These are phyloP conservation scores for Zymoseptoria tritici DNA, from an alignment of 2,329 filamentous ascomycete species.

Conservation along the genomic window DNA sequence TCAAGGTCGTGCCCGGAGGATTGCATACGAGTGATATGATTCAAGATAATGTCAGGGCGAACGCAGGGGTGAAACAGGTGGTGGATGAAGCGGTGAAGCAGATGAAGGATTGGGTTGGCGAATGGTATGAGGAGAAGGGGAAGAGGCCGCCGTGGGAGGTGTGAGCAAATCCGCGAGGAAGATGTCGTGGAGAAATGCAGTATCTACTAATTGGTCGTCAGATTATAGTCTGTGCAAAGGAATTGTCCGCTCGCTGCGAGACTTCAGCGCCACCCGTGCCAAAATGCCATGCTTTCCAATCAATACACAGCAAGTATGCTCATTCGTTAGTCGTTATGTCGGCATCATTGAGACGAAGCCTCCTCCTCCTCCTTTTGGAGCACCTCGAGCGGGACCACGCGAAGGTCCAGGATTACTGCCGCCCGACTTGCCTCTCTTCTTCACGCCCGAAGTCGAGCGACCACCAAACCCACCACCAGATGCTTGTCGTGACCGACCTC, in stretches of 20 bases:
- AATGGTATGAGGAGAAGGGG: background rate
- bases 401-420: background rate
- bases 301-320: background rate
- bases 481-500: background rate
- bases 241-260: background rate
- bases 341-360: constrained; percentile 3
- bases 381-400: background rate
- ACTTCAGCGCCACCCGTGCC: background rate
- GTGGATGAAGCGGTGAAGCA: background rate
- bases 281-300: background rate
- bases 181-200: too few species aligned
- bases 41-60: background rate
- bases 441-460: constrained; percentile 1
- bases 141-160: background rate
- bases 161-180: background rate
- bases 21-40: background rate
- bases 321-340: constrained; percentile 1
- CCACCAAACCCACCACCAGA: constrained; percentile 1
- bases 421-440: background rate
- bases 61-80: background rate
- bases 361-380: background rate
- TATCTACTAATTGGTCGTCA: background rate
- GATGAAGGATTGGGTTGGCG: background rate
- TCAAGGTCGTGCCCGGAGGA: background rate
- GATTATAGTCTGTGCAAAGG: background rate